Evolutionary conservation across 1,284 basidiomycete species (phyloP).

Genomic region (Trichosporon faecale): DNA sequence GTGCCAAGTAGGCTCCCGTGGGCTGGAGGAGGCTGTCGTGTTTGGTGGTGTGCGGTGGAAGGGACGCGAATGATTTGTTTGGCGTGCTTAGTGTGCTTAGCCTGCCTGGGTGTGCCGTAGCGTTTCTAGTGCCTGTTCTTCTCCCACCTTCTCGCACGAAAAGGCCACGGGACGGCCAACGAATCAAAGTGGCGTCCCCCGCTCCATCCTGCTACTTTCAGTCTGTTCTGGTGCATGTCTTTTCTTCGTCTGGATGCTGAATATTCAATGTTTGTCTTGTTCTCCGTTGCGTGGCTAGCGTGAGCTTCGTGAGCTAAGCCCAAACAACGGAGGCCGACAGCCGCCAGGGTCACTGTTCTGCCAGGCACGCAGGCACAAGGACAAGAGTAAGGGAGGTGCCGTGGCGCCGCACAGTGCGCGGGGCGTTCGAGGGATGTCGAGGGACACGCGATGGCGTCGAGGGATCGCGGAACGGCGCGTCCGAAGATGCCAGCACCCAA

Average conservation of each 20-base stretch:
- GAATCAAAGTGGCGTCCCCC: not conserved
- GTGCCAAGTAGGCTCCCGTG: not conserved
- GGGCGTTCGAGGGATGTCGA: not conserved
- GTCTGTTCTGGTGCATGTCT: not conserved
- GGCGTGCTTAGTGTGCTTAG: not conserved
- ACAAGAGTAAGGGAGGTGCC: not conserved
- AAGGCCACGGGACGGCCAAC: not conserved
- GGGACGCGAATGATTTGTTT: conserved; percentile 1
- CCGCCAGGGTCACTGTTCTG: not conserved
- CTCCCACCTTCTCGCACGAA: not conserved
- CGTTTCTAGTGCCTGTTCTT: not conserved
- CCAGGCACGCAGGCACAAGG: not conserved
- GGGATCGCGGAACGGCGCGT: not conserved
- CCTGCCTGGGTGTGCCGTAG: not conserved
- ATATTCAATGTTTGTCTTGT: not conserved
- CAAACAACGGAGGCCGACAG: not conserved
- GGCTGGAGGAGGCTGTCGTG: not conserved
- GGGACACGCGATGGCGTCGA: too few relatives aligned
- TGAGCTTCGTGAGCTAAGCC: not conserved
- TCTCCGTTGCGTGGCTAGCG: not conserved
- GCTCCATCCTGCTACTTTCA: not conserved
- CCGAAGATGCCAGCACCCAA: not conserved
- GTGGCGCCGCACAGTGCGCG: not conserved
- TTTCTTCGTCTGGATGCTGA: not conserved
- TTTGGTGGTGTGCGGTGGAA: not conserved